These are phyloP conservation scores for Hemerocallis citrina DNA, from an alignment of 106 monocot species.

Conservation along the genomic window DNA sequence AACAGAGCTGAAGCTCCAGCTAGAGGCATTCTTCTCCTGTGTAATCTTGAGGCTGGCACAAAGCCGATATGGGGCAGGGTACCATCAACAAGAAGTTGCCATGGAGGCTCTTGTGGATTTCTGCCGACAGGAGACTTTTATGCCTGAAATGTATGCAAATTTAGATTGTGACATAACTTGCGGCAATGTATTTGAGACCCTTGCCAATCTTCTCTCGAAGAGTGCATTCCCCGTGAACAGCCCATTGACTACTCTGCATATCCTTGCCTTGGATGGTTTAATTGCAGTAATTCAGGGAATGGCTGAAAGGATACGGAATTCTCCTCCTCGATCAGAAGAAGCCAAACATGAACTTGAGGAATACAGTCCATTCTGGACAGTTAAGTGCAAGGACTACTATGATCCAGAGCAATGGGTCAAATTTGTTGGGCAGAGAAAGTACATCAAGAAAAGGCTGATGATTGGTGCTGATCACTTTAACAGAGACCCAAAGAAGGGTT, in stretches of 20 bases:
- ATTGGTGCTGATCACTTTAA: conserved; percentile 72
- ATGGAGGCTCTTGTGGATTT: conserved; percentile 89
- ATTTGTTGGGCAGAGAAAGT: conserved; percentile 48
- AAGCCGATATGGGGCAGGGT: conserved; percentile 60
- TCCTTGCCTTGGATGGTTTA: conserved; percentile 70
- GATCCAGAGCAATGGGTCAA: conserved; percentile 65
- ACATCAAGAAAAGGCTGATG: conserved; percentile 56
- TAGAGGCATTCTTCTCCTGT: conserved; percentile 94
- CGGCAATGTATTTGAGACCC: conserved; percentile 74
- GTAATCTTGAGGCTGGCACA: conserved; percentile 84
- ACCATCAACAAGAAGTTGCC: conserved; percentile 94
- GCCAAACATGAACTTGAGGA: conserved; percentile 30
- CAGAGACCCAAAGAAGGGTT: conserved; percentile 60
- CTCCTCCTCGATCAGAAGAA: conserved; percentile 27
- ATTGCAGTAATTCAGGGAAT: conserved; percentile 64
- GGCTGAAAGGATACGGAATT: conserved; percentile 42
- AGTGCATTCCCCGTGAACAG: conserved; percentile 67
- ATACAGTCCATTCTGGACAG: conserved; percentile 57
- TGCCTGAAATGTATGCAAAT: conserved; percentile 84
- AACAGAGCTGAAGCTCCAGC: conserved; percentile 70
- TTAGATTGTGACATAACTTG: conserved; percentile 81
- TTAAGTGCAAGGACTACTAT: conserved; percentile 46
- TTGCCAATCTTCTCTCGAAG: conserved; percentile 65
- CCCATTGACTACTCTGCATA: conserved; percentile 53
- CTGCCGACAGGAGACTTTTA: conserved; percentile 71